Conservation (phyloP, 805 yeast species). For the Clavispora vitiphila region DNA sequence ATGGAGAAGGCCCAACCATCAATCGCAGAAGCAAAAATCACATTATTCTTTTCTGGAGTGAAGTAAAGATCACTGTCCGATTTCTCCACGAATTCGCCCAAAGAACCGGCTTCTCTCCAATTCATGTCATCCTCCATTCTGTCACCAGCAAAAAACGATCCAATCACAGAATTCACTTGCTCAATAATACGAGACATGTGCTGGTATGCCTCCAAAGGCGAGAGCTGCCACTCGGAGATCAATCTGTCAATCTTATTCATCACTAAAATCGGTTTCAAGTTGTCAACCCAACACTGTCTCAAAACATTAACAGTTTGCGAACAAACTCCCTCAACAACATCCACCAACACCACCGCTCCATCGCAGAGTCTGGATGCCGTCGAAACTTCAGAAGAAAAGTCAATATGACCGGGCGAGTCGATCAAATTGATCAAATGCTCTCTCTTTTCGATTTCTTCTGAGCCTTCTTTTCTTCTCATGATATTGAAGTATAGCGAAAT, state of each 20-base stretch:
- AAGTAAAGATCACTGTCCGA: conserved; percentile 83
- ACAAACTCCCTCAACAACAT: conserved; percentile 97
- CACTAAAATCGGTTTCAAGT: conserved; percentile 80
- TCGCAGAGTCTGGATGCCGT: conserved; percentile 95
- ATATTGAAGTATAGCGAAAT: conserved; percentile 87
- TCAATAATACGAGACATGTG: conserved; percentile 79
- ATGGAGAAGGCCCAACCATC: conserved; percentile 98
- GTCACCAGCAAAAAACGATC: conserved; percentile 89
- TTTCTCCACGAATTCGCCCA: conserved; percentile 58
- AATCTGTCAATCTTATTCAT: conserved; percentile 88
- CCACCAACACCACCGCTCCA: conserved; percentile 92
- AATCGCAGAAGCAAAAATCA: conserved; percentile 82
- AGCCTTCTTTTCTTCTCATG: conserved; percentile 33
- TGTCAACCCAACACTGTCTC: conserved; percentile 94
- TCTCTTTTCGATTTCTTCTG: conserved; percentile 39
- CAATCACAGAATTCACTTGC: conserved; percentile 92
- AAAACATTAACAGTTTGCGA: conserved; percentile 94
- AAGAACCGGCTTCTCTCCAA: conserved; percentile 64
- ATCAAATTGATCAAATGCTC: conserved; percentile 87
- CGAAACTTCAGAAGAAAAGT: conserved; percentile 92
- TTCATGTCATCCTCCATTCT: conserved; percentile 81
- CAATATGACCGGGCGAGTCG: conserved; percentile 99
- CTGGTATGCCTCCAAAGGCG: conserved; percentile 78
- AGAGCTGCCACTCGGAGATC: conserved; percentile 71
- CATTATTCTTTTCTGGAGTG: conserved; percentile 82